Evolutionary conservation across 805 yeast species (phyloP).

Genomic region (Suhomyces kilbournensis): DNA sequence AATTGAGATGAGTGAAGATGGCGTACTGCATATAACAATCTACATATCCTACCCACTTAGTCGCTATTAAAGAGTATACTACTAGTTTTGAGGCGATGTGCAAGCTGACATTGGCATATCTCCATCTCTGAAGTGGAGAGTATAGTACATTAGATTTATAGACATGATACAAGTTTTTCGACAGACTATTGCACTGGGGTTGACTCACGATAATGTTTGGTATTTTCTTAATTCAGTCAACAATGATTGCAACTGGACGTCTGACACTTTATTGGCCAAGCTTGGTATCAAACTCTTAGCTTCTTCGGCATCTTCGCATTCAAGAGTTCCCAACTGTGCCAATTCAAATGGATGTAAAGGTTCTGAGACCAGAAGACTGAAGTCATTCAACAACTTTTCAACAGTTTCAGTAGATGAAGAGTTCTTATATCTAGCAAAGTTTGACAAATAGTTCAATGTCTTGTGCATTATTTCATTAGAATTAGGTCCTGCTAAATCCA

Average conservation of each 20-base stretch:
- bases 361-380: conserved; percentile 44
- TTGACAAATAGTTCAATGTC: conserved; percentile 80
- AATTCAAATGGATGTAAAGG: conserved; percentile 90
- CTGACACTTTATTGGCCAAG: conserved; percentile 73
- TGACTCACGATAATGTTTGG: conserved; percentile 36
- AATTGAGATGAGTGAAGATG: not conserved
- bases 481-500: conserved; percentile 60
- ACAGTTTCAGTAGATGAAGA: conserved; percentile 92
- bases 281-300: conserved; percentile 94
- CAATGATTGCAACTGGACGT: conserved; percentile 81
- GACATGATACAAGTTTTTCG: not conserved
- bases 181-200: not conserved
- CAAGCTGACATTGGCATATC: not conserved
- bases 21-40: conserved; percentile 1
- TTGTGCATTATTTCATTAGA: conserved; percentile 88
- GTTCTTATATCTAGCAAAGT: conserved; percentile 87
- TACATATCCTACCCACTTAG: not conserved
- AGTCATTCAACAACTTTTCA: conserved; percentile 79
- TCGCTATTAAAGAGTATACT: not conserved
- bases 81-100: not conserved
- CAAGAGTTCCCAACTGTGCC: conserved; percentile 85
- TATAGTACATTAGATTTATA: conserved; percentile 2
- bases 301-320: conserved; percentile 96
- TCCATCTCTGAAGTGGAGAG: not conserved
- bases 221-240: conserved; percentile 78